Conservation (phyloP, 2,329 filamentous ascomycete genomes). For the Talaromyces sp. region DNA sequence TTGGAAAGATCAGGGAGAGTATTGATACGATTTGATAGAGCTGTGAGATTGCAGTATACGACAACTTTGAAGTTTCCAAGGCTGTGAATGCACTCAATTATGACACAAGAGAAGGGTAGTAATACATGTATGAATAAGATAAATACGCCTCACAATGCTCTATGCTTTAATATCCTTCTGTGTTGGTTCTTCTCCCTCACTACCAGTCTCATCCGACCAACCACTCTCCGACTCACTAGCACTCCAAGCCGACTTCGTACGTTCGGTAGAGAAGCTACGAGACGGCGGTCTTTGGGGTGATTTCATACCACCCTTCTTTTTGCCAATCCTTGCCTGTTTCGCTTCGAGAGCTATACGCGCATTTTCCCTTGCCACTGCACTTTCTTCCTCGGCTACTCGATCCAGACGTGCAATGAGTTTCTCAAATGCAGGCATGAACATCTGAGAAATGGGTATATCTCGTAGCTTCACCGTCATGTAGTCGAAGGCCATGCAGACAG, state of each 20-base stretch:
- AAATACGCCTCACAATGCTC: conserved; percentile 3
- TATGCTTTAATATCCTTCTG: background rate
- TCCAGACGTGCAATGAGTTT: conserved; percentile 46
- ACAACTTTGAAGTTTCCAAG: background rate
- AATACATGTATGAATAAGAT: conserved; percentile 1
- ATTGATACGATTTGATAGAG: background rate
- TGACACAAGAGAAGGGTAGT: background rate
- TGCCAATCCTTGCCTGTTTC: conserved; percentile 21
- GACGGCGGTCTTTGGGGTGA: background rate
- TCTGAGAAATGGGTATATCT: conserved; percentile 54
- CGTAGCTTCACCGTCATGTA: conserved; percentile 59
- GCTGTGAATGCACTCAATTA: background rate
- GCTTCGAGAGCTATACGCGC: conserved; percentile 17
- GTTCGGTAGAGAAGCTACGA: conserved; percentile 3
- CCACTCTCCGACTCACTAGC: conserved; percentile 35
- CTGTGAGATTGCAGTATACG: background rate
- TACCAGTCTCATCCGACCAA: conserved; percentile 23
- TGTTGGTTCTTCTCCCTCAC: background rate
- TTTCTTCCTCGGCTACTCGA: conserved; percentile 27
- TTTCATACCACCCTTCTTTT: conserved; percentile 18
- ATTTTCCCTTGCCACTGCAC: conserved; percentile 17
- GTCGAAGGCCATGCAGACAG: conserved; percentile 57
- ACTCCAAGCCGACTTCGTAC: conserved; percentile 27
- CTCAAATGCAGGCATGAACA: conserved; percentile 53
- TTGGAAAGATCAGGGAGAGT: conserved; percentile 1